These are phyloP conservation scores for Arthrinium puccinioides DNA, from an alignment of 2,329 filamentous ascomycete species.

Conservation along the genomic window DNA sequence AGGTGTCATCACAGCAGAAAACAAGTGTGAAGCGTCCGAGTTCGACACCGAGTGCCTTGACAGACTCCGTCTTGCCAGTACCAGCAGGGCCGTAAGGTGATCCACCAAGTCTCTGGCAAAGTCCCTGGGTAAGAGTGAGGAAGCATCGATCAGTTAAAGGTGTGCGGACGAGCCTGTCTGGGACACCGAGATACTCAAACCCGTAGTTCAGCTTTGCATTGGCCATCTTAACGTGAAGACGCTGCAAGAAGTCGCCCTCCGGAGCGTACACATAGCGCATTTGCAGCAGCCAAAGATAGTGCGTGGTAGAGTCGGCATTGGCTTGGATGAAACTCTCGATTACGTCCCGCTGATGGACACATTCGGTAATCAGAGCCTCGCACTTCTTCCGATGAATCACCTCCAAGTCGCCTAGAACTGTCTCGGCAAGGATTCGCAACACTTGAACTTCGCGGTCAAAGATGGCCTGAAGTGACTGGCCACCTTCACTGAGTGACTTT, in stretches of 20 bases:
- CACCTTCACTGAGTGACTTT: slow-evolving; percentile 64
- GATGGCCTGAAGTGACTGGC: slow-evolving; percentile 59
- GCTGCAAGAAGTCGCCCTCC: slow-evolving; percentile 73
- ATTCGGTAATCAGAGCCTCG: slow-evolving; percentile 97
- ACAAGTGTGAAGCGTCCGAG: slow-evolving; percentile 96
- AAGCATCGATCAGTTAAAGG: slow-evolving; percentile 98
- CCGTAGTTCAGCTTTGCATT: slow-evolving; percentile 94
- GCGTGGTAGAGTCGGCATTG: slow-evolving; percentile 66
- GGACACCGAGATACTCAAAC: slow-evolving; percentile 95
- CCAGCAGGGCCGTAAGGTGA: slow-evolving; percentile 96
- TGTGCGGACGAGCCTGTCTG: slow-evolving; percentile 91
- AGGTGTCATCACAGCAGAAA: slow-evolving; percentile 99
- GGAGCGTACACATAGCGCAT: slow-evolving; percentile 92
- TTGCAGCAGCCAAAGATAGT: slow-evolving; percentile 90
- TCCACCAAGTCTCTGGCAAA: slow-evolving; percentile 90
- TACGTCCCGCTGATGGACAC: slow-evolving; percentile 91
- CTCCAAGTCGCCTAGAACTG: slow-evolving; percentile 84
- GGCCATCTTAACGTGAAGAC: slow-evolving; percentile 90
- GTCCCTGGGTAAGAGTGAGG: slow-evolving; percentile 90
- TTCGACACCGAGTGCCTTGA: slow-evolving; percentile 94
- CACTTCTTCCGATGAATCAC: slow-evolving; percentile 89
- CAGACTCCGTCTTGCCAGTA: slow-evolving; percentile 98
- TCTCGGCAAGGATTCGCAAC: slow-evolving; percentile 76
- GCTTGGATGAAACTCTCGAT: slow-evolving; percentile 78
- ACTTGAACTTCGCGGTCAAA: slow-evolving; percentile 80